Evolutionary conservation across 257 asterid species (phyloP).

Genomic region (Capsicum baccatum): DNA sequence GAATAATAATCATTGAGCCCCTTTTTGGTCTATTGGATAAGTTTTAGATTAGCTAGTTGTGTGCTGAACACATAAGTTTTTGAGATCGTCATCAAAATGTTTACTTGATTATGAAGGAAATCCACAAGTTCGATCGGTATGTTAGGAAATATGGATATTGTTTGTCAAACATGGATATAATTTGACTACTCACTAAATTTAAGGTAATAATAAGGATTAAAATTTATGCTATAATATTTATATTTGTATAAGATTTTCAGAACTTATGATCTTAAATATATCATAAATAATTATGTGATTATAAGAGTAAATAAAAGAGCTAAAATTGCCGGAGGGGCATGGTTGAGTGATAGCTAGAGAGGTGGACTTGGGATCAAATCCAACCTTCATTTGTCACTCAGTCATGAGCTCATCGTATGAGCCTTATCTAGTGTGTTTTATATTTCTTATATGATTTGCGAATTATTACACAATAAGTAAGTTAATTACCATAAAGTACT

Average conservation of each 20-base stretch:
- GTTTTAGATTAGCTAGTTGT: constrained; percentile 6
- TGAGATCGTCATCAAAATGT: constrained; percentile 5
- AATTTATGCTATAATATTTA: neutral
- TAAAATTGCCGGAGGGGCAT: too few species aligned
- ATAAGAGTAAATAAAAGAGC: too few species aligned
- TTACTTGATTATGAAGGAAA: constrained; percentile 23
- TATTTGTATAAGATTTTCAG: neutral
- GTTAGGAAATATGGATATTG: neutral
- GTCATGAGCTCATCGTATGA: too few species aligned
- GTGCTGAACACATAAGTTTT: constrained; percentile 7
- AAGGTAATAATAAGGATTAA: neutral
- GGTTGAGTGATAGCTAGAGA: too few species aligned
- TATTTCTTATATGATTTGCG: too few species aligned
- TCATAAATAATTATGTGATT: too few species aligned
- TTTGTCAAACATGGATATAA: neutral
- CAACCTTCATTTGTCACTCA: too few species aligned
- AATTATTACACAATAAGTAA: too few species aligned
- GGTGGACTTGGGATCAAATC: too few species aligned
- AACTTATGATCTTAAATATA: neutral
- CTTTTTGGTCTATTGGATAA: constrained; percentile 19
- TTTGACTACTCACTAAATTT: neutral
- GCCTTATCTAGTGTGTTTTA: too few species aligned
- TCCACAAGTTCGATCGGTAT: neutral
- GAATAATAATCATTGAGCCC: neutral
- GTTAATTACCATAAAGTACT: too few species aligned